Conservation (phyloP, 176 grass and related monocot species). For the Hyparrhenia diplandra region DNA sequence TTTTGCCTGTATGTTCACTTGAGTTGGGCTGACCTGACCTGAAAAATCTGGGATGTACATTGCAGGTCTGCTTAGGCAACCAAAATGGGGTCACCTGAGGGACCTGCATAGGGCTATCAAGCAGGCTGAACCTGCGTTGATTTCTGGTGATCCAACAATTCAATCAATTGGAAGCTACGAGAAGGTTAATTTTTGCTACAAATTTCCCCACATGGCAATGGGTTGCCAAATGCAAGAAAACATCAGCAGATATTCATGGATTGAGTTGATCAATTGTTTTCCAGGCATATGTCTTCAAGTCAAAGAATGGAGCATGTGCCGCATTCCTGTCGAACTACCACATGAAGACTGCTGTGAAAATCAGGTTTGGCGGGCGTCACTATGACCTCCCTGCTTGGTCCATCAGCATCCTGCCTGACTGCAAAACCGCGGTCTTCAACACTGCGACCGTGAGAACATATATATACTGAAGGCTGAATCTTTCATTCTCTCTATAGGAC, state of each 20-base stretch:
- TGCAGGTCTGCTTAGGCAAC: slow-evolving; percentile 75
- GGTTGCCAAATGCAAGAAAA: not conserved
- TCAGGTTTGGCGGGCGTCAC: slow-evolving; percentile 56
- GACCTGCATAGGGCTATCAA: slow-evolving; percentile 96
- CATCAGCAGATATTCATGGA: not conserved
- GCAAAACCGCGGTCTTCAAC: slow-evolving; percentile 88
- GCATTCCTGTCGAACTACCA: slow-evolving; percentile 88
- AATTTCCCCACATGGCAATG: not conserved
- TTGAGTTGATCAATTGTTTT: slow-evolving; percentile 1
- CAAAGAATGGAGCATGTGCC: slow-evolving; percentile 57
- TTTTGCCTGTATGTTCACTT: not conserved
- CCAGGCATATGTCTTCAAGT: slow-evolving; percentile 79
- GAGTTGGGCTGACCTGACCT: not conserved
- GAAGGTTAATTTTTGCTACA: slow-evolving; percentile 45
- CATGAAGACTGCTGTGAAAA: slow-evolving; percentile 35
- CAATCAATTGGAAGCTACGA: slow-evolving; percentile 59
- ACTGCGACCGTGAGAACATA: slow-evolving; percentile 63
- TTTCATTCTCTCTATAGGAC: not conserved
- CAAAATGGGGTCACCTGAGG: slow-evolving; percentile 95
- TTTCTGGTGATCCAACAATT: slow-evolving; percentile 61
- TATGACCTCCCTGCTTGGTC: slow-evolving; percentile 89
- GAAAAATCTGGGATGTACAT: not conserved
- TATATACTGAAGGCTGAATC: not conserved
- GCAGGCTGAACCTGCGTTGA: slow-evolving; percentile 50
- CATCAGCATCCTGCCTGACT: slow-evolving; percentile 86